Base-by-base conservation (phyloP, 2,329 filamentous ascomycete genomes). In the Cryphonectria nitschkei region DNA sequence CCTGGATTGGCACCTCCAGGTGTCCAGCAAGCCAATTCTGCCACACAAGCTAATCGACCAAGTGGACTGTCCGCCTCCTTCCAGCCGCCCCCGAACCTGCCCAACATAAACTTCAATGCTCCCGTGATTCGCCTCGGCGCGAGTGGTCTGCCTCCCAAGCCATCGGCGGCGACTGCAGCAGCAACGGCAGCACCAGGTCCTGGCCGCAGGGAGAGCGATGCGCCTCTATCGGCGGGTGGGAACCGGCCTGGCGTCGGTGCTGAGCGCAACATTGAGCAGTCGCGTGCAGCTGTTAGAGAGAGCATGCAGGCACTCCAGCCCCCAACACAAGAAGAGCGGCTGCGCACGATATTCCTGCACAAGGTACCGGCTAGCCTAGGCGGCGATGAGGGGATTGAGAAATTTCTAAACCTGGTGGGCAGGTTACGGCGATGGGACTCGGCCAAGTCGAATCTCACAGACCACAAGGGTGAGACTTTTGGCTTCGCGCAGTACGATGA, bases 71-170 rank as follows among this genome's bases (percentile, higher is more conserved):
- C 93, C 73, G 85, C 90, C 71, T 93, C 90, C 81, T 98, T 97
- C 82, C 93, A 97, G 84, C 90, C 94, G 65, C 95, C 95, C 13
- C 86, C 93, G 66, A 97, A 96, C 79, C 93, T 98, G 87, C 94
- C 95, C 67, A 97, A 97, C 80, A 97, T 99, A 85, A 98, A 99
- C 84, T 97, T 98, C 85, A 97, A 93, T 78, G 96, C 96, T 50
- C 95, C 95, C 70, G 94, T 98, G 72, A 98, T 99, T 78, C 93
- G 96, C 69, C 88, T 99, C 62, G 96, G 95, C 58, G 95, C 94
- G 16, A 74, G 73, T 37, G 74, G 76, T 1, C 88, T 91, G 4
- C 88, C 89, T 2, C 82, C 87, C n/a, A 93, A 93, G 77, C 84
- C 90, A 34, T 79, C 81, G 14, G 78, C 80, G 0, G 79, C 83